These are phyloP conservation scores for Fusarium drepaniforme DNA, from an alignment of 2,329 filamentous ascomycete genomes.

Conservation along the genomic window DNA sequence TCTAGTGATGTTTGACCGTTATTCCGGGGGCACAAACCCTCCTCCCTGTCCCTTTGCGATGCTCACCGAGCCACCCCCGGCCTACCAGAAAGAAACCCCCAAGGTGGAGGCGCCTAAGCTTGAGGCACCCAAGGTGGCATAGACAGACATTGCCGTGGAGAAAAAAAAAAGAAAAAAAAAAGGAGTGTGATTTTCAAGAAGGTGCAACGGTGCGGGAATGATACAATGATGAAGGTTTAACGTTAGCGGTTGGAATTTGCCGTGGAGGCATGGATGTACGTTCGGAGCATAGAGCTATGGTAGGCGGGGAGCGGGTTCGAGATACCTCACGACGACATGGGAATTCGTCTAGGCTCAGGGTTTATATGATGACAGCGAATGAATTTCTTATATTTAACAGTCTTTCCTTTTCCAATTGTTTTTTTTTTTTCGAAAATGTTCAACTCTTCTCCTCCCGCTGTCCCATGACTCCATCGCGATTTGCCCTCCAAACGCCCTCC, in stretches of 20 bases:
- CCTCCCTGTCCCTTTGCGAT: conserved; percentile 54
- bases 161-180: background rate
- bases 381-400: background rate
- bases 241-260: conserved; percentile 14
- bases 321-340: background rate
- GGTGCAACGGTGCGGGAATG: background rate
- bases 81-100: conserved; percentile 46
- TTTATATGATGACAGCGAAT: conserved; percentile 13
- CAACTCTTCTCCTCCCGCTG: conserved; percentile 52
- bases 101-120: background rate
- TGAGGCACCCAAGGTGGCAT: conserved; percentile 4
- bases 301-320: background rate
- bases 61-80: conserved; percentile 52
- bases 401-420: background rate
- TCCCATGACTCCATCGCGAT: conserved; percentile 78
- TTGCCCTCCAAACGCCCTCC: conserved; percentile 88
- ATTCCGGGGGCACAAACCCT: conserved; percentile 44
- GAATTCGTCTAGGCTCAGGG: conserved; percentile 13
- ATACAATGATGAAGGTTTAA: conserved; percentile 10
- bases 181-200: background rate
- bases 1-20: conserved; percentile 52
- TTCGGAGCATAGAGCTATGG: conserved; percentile 10
- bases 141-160: background rate
- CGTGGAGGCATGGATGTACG: conserved; percentile 8
- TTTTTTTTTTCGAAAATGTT: background rate